A percentile compares a stretch with the other conserved stretches of the same genome.
These are phyloP conservation scores for Eucalyptus marginata DNA, from an alignment of 345 rosid genomes.

Conservation along the genomic window DNA sequence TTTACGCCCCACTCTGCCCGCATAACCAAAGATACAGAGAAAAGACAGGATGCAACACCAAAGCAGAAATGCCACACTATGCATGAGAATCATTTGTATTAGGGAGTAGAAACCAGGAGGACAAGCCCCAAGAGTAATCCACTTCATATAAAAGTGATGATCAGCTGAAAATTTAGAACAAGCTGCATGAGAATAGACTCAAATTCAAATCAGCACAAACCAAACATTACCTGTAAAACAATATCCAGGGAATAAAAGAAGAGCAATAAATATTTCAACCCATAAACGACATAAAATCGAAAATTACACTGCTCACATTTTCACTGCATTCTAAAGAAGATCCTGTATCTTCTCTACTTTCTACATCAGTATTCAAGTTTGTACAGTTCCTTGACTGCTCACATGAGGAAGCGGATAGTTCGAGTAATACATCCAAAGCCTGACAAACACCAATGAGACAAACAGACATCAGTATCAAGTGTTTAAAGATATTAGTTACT, in stretches of 20 bases:
- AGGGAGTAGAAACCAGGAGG: neutral
- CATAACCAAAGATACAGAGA: neutral
- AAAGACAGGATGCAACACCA: neutral
- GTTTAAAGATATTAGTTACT: neutral
- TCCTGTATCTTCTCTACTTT: conserved; percentile 11
- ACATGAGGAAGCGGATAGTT: conserved; percentile 41
- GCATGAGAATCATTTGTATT: neutral
- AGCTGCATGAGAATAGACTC: neutral
- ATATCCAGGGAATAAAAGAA: neutral
- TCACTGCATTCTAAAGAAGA: conserved; percentile 14
- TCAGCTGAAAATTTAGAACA: neutral
- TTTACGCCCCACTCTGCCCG: neutral
- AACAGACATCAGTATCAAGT: neutral
- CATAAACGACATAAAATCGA: neutral
- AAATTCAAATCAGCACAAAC: neutral
- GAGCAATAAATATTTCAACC: neutral
- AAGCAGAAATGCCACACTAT: neutral
- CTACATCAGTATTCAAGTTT: neutral
- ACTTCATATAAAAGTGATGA: neutral
- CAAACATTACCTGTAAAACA: neutral
- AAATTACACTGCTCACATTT: conserved; percentile 39
- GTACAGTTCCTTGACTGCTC: conserved; percentile 22
- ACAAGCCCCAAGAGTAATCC: neutral
- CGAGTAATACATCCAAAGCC: conserved; percentile 74
- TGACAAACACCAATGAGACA: conserved; percentile 3